Evolutionary conservation across 352 stramenopile species (phyloP), one percentile per base, ranked within the genome.

Genomic region (Phytophthora melonis): DNA sequence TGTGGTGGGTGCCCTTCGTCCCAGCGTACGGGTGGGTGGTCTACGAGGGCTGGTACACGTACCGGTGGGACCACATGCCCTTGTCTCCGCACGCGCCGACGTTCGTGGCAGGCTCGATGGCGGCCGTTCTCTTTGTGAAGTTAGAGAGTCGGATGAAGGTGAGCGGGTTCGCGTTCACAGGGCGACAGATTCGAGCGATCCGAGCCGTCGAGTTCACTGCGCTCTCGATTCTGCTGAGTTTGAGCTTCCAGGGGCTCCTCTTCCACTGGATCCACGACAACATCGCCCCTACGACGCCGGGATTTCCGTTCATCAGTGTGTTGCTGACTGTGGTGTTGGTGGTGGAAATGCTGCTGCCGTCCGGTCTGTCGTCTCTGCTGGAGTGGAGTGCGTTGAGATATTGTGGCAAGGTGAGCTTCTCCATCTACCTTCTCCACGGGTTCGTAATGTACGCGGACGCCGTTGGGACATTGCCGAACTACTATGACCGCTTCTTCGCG

Each of bases 331-430:
- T 75, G 19, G 18, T 86, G 25, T 66, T 86, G 21, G 61, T 83
- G 45, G 70, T 70, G 5, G 79, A 86, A 68, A 75, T 86, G 64
- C 27, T 86, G 18, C 30, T 69, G 16, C 75, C 72, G 0, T 77
- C 72, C 1, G 34, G 54, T 9, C 11, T 83, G 1, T 80, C 76
- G 1, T 58, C 23, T 7, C 58, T 45, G 0, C 50, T 73, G 2
- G 58, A 73, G 27, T 73, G 66, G 66, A 73, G 18, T 30, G 50
- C 34, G 9, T n/a, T 83, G 9, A 58, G 61, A 7, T 84, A 77
- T 61, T 76, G 65, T 11, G 79, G 79, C 25, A 84, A 87, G 41
- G 56, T 87, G 45, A 84, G 80, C 49, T 87, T 78, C 50, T 87
- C 80, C 0, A 71, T 84, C 58, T 86, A 84, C 32, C 41, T 86